phyloP scores from a whole-genome alignment of 768 basidiomycete species.

The Podaxis sp. region DNA sequence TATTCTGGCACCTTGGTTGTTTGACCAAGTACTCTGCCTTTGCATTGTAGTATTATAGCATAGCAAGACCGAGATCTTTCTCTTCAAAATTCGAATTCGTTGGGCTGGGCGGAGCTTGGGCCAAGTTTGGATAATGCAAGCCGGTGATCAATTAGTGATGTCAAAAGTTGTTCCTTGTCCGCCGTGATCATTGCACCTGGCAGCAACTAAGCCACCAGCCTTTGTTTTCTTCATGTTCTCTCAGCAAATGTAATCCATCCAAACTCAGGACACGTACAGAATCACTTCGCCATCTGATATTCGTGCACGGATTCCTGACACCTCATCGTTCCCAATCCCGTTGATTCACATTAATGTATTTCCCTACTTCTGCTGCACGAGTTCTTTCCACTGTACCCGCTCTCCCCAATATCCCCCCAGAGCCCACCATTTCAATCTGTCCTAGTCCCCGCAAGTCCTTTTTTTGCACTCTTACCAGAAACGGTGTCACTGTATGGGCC shows the following conservation, averaged over 20 bases:
- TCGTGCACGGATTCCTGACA: background rate
- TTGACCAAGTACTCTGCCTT: background rate
- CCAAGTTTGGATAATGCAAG: background rate
- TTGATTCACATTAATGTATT: slow-evolving; percentile 62
- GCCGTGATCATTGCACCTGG: background rate
- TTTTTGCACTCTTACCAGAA: slow-evolving; percentile 73
- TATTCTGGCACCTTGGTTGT: background rate
- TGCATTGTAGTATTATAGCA: slow-evolving; percentile 11
- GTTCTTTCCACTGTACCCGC: slow-evolving; percentile 69
- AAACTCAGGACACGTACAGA: background rate
- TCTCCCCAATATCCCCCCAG: slow-evolving; percentile 59
- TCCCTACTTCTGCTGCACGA: slow-evolving; percentile 76
- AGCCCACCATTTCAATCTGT: slow-evolving; percentile 54
- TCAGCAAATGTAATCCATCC: background rate
- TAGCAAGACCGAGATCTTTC: background rate
- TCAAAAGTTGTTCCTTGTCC: background rate
- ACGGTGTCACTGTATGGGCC: slow-evolving; percentile 76
- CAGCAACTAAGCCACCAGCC: background rate
- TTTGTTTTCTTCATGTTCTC: background rate
- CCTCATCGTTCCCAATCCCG: background rate
- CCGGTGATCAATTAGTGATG: background rate
- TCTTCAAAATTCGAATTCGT: background rate
- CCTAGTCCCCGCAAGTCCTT: slow-evolving; percentile 75
- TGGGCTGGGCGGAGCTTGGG: background rate
- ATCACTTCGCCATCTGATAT: background rate